Percentiles rank a stretch among this genome's conserved stretches.
Evolutionary conservation across 2,329 filamentous ascomycete species (phyloP).

Genomic region (Penicillium polonicum): DNA sequence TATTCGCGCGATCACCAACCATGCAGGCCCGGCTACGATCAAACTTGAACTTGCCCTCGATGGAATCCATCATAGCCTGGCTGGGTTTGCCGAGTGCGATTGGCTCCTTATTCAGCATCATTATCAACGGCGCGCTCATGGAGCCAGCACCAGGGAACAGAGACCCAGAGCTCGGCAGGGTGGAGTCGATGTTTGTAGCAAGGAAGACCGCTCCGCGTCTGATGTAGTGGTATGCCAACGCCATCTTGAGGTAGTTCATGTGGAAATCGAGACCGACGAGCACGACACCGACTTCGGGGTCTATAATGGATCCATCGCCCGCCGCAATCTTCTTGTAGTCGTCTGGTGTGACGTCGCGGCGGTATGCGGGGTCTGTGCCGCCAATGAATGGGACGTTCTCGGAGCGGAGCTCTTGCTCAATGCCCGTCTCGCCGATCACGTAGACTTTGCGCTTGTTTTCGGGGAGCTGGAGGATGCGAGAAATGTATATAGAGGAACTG

Average conservation of each 20-base stretch:
- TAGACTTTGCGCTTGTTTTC: conserved; percentile 87
- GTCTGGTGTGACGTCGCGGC: conserved; percentile 73
- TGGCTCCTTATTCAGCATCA: conserved; percentile 68
- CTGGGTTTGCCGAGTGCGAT: conserved; percentile 88
- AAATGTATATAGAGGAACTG: conserved; percentile 92
- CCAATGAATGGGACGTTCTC: conserved; percentile 80
- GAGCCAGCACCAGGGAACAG: conserved; percentile 92
- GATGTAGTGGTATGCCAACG: conserved; percentile 82
- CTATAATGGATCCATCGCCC: conserved; percentile 68
- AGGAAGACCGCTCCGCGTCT: conserved; percentile 77
- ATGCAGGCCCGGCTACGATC: conserved; percentile 85
- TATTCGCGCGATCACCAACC: conserved; percentile 91
- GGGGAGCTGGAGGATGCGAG: conserved; percentile 79
- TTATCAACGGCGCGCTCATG: conserved; percentile 72
- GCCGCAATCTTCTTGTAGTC: conserved; percentile 76
- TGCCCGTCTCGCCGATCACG: conserved; percentile 84
- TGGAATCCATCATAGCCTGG: conserved; percentile 98
- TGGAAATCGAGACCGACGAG: conserved; percentile 91
- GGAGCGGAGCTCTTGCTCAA: conserved; percentile 80
- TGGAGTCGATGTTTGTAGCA: conserved; percentile 90
- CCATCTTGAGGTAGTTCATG: conserved; percentile 89
- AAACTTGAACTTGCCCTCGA: conserved; percentile 92
- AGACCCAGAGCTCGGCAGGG: conserved; percentile 74
- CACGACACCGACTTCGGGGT: conserved; percentile 86
- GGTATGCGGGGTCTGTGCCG: conserved; percentile 76